Conservation (phyloP, 352 stramenopile species). For the Phytopythium cucurbitacearum region DNA sequence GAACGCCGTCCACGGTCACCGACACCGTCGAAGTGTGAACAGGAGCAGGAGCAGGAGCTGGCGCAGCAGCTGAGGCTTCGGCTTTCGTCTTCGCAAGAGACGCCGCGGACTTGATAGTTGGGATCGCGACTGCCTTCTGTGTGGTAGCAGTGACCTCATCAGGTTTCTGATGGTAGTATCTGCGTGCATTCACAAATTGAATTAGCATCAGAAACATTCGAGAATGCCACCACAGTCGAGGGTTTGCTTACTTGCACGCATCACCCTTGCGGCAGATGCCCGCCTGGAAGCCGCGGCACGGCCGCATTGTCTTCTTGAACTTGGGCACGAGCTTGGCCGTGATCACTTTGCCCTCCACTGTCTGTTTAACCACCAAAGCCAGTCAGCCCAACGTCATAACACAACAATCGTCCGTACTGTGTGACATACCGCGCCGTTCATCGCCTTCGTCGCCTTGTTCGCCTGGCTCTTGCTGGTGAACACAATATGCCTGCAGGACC, state of each 20-base stretch:
- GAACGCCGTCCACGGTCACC: conserved; percentile 21
- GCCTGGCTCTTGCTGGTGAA: conserved; percentile 27
- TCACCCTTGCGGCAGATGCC: conserved; percentile 60
- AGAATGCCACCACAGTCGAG: no score
- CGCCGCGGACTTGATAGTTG: conserved; percentile 2
- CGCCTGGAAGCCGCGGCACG: conserved; percentile 51
- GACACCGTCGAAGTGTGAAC: conserved; percentile 3
- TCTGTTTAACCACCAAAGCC: no score
- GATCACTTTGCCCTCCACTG: conserved; percentile 51
- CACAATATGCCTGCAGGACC: conserved; percentile 29
- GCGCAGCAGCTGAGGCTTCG: no score
- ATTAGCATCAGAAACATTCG: no score
- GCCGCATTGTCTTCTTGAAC: conserved; percentile 33
- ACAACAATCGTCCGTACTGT: neutral
- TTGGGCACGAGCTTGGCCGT: conserved; percentile 30
- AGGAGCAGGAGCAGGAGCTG: conserved; percentile 1
- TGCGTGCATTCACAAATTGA: conserved; percentile 5
- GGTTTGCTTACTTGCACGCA: conserved; percentile 74
- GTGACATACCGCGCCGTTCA: conserved; percentile 35
- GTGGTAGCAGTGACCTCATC: neutral
- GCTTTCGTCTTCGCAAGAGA: neutral
- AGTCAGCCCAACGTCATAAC: no score
- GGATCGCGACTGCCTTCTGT: conserved; percentile 4
- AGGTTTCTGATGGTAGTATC: conserved; percentile 27
- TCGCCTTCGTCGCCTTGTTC: conserved; percentile 30